Percentiles rank a stretch among this genome's conserved stretches.
These are phyloP conservation scores for Wickerhamiella azymoides DNA, from an alignment of 805 yeast species.

Conservation along the genomic window DNA sequence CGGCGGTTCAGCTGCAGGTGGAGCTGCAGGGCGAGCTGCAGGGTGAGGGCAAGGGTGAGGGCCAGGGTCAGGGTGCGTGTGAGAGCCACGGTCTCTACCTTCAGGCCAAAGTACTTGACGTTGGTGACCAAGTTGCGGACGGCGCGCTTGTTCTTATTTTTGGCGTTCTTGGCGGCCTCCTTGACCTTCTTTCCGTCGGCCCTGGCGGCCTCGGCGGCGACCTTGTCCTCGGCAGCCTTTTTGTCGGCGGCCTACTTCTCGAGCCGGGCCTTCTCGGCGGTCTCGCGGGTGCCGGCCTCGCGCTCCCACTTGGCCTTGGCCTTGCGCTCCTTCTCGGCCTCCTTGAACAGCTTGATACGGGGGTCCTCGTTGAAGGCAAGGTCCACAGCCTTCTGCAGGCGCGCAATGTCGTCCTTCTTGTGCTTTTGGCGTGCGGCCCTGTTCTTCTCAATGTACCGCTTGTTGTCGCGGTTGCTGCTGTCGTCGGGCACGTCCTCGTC, in stretches of 20 bases:
- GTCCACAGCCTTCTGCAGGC: slow-evolving; percentile 73
- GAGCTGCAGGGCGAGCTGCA: no score
- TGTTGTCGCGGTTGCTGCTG: slow-evolving; percentile 97
- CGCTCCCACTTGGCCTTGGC: slow-evolving; percentile 94
- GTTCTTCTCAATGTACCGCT: slow-evolving; percentile 95
- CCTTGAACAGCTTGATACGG: slow-evolving; percentile 85
- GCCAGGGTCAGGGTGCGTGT: no score
- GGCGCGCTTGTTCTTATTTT: slow-evolving; percentile 91
- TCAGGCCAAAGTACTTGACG: slow-evolving; percentile 70
- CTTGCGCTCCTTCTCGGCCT: slow-evolving; percentile 86
- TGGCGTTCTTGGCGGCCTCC: slow-evolving; percentile 93
- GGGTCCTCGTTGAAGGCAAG: slow-evolving; percentile 87
- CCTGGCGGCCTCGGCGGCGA: slow-evolving; percentile 46
- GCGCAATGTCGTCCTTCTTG: slow-evolving; percentile 93
- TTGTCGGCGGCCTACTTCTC: slow-evolving; percentile 81
- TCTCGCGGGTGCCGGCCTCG: slow-evolving; percentile 94
- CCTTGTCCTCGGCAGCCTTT: slow-evolving; percentile 64
- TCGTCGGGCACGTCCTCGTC: slow-evolving; percentile 99
- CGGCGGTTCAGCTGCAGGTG: no score
- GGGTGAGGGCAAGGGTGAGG: no score
- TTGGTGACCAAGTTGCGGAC: slow-evolving; percentile 76
- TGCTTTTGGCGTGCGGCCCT: slow-evolving; percentile 91
- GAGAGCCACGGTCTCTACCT: slow-evolving; percentile 52
- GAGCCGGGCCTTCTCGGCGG: slow-evolving; percentile 80
- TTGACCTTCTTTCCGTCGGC: slow-evolving; percentile 63